Base-by-base conservation (phyloP, 805 yeast species). In the baker's yeast (Saccharomyces cerevisiae) region DNA sequence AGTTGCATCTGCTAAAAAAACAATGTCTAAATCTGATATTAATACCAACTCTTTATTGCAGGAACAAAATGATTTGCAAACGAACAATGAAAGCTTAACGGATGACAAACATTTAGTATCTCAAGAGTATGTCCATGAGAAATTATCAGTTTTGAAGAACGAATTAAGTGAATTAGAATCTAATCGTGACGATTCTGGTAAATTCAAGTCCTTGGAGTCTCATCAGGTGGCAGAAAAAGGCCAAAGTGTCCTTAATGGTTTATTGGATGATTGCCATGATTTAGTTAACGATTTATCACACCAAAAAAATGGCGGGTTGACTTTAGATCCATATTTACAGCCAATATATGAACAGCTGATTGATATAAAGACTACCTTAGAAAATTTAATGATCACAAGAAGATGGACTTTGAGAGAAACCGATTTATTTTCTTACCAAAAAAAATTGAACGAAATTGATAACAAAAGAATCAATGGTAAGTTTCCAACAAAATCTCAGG, bases 401-500 rank as follows among this genome's bases (percentile, higher is more conserved):
- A 81, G 99, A 69, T 94, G 99, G 99, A 92, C 98, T 1, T 76
- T 94, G 73, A 82, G 99, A 65, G 96, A 91, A 65, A 94, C 99
- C 0, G 99, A 94, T 72, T 76, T 94, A 57, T 94, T 87, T 72
- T 78, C 79, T 50, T 91, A 87, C 68, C 96, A 90, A 70, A 82
- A 84, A 64, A 77, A 78, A 58, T 75, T 94, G 57, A 84, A 82
- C 63, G 79, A 76, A 54, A 83, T 94, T 57, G 97, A 92, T 67
- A 85, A 83, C 51, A 67, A 79, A 58, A 77, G 97, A 62, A 77
- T 84, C 6, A 75, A 79, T 52, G 88, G 88, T 4, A 76, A 76
- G 58, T 85, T 85, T 58, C 70, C 68, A 30, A 70, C 75, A 17
- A 61, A 62, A 30, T 53, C 63, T 6, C 59, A 63, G 8, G 72